Evolutionary conservation across 225 moss, liverwort and hornwort genomes (phyloP), one percentile per base, ranked within the genome.

Genomic region (Anthoceros angustus): DNA sequence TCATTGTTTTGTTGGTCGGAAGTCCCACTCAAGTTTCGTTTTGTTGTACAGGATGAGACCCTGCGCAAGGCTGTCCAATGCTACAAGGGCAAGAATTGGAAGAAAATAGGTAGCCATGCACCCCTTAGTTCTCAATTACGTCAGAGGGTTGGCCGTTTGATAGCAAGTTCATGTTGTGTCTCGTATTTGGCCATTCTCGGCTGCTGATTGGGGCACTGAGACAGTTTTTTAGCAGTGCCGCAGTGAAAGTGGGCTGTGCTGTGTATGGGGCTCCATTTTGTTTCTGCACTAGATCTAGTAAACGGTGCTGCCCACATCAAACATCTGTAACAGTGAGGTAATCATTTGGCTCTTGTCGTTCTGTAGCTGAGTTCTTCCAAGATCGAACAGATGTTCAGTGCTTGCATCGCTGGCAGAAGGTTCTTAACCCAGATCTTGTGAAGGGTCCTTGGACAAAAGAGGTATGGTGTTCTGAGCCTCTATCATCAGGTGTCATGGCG

Each of bases 81-180:
- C 72, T 91, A 86, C 77, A 98, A 98, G 60, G 95, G 91, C 12
- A 98, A 98, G 71, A 98, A 98, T 49, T 98, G 95, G 95, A 98
- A 98, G 72, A 98, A 91, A 82, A 91, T 84, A 72, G 95, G 95
- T 98, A 66, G 75, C 83, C 21, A 23, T 8, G 32, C 32, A 32
- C 32, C 32, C 32, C 4, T 32, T 4, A 32, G 32, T 32, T 32
- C 2, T 4, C 4, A 32, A 32, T 1, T 32, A 32, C 32, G 4
- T 32, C 32, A 32, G 32, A 32, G 2, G 32, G 1, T 32, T 32
- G 32, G 32, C 32, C 32, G 4, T 32, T 32, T 32, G 32, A 32
- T 32, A 32, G 32, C 32, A 32, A 32, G 32, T 32, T 1, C 32
- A 32, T 32, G 32, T 32, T 32, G 32, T 32, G 32, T 32, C 32